Evolutionary conservation across 2,329 filamentous ascomycete species (phyloP).

Genomic region (Trichoderma endophyticum): DNA sequence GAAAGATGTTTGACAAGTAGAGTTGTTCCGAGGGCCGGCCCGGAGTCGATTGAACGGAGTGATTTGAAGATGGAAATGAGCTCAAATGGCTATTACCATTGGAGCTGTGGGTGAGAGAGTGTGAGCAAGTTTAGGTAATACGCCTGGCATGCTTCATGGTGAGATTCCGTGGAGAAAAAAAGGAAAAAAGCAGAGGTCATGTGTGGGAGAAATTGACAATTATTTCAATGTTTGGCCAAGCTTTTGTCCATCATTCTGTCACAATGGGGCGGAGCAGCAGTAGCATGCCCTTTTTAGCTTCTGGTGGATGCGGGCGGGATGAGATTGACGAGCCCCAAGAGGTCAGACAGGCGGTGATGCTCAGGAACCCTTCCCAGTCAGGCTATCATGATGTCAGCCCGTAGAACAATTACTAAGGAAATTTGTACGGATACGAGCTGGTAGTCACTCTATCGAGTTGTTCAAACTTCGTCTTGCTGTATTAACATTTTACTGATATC

Average conservation of each 20-base stretch:
- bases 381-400: conserved; percentile 5
- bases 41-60: not conserved
- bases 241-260: not conserved
- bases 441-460: not conserved
- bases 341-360: not conserved
- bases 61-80: not conserved
- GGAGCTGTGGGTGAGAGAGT: not conserved
- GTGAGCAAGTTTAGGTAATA: not conserved
- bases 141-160: not conserved
- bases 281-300: not conserved
- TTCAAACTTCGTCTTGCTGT: not conserved
- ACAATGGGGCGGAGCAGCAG: not conserved
- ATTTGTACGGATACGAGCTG: not conserved
- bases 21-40: not conserved
- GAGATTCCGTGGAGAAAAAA: not conserved
- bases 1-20: not conserved
- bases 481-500: not conserved
- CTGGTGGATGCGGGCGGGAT: not conserved
- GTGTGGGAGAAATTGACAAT: not conserved
- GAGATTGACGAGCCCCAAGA: not conserved
- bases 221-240: not conserved
- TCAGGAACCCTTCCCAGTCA: conserved; percentile 2
- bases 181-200: not conserved
- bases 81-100: not conserved
- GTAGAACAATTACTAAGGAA: not conserved